phyloP scores from a whole-genome alignment of 2,329 filamentous ascomycete genomes.

The Aspergillus glaucus region DNA sequence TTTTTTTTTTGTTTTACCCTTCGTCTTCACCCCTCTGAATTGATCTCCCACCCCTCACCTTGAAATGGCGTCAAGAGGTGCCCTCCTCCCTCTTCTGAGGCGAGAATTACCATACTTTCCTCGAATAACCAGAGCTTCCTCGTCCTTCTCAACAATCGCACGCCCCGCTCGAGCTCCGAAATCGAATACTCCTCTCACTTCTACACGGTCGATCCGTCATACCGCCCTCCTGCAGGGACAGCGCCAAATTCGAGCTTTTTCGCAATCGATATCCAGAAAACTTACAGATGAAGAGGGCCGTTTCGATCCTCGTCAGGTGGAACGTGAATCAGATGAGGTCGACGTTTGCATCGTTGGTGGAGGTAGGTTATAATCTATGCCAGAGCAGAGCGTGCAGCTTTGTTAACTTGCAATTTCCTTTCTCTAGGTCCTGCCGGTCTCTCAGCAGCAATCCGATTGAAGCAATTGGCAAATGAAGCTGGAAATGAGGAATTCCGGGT shows the following conservation, averaged over 20 bases:
- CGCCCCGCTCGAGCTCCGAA: slow-evolving; percentile 14
- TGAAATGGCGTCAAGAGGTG: slow-evolving; percentile 37
- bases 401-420: not conserved
- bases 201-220: slow-evolving; percentile 14
- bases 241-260: slow-evolving; percentile 39
- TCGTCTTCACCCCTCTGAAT: not conserved
- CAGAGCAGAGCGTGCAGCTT: not conserved
- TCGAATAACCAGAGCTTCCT: slow-evolving; percentile 22
- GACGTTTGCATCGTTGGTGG: slow-evolving; percentile 96
- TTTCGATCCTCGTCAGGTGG: slow-evolving; percentile 63
- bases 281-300: slow-evolving; percentile 46
- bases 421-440: slow-evolving; percentile 73
- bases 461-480: slow-evolving; percentile 89
- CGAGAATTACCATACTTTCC: slow-evolving; percentile 27
- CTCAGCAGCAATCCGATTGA: slow-evolving; percentile 85
- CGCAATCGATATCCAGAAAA: slow-evolving; percentile 34
- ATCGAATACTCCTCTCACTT: slow-evolving; percentile 13
- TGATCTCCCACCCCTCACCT: slow-evolving; percentile 1
- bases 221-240: slow-evolving; percentile 14
- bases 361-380: slow-evolving; percentile 40
- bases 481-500: slow-evolving; percentile 96
- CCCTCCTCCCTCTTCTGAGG: slow-evolving; percentile 37
- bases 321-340: slow-evolving; percentile 86
- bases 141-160: slow-evolving; percentile 18
- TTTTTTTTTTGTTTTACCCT: not conserved